Conservation (phyloP, 495 filamentous ascomycete genomes). For the Hypoxylon cercidicola region DNA sequence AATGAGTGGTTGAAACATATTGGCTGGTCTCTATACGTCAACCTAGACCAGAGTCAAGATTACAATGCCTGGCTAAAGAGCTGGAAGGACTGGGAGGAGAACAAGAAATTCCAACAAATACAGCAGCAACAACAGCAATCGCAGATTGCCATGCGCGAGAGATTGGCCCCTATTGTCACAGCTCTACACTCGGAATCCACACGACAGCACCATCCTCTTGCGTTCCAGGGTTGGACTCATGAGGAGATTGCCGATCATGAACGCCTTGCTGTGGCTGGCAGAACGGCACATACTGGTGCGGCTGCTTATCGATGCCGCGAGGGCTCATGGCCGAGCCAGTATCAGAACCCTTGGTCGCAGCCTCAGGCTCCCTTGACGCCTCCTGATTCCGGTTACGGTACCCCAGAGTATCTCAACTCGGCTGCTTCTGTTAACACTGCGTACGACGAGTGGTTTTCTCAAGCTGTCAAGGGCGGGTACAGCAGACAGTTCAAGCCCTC, state of each 20-base stretch:
- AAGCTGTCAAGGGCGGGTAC: conserved; percentile 50
- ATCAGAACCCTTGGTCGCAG: conserved; percentile 46
- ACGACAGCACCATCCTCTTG: conserved; percentile 47
- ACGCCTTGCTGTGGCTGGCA: conserved; percentile 54
- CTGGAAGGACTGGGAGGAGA: conserved; percentile 83
- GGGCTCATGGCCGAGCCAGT: conserved; percentile 53
- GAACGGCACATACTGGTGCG: conserved; percentile 54
- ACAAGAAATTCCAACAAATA: conserved; percentile 65
- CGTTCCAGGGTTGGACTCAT: conserved; percentile 62
- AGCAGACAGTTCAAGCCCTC: conserved; percentile 61
- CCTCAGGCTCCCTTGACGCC: conserved; percentile 57
- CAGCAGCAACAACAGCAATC: conserved; percentile 38
- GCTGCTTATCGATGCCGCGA: conserved; percentile 61
- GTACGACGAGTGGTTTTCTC: conserved; percentile 59
- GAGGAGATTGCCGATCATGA: conserved; percentile 64
- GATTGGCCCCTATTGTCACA: conserved; percentile 66
- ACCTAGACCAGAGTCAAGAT: conserved; percentile 82
- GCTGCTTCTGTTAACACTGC: conserved; percentile 54
- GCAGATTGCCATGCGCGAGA: conserved; percentile 54
- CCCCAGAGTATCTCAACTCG: conserved; percentile 60
- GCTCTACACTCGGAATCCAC: conserved; percentile 74
- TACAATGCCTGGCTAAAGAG: conserved; percentile 83
- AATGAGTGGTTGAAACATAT: conserved; percentile 90
- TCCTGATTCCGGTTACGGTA: conserved; percentile 63
- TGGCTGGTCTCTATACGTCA: conserved; percentile 87